phyloP scores from a whole-genome alignment of 1,139 yeast species.

The Suhomyces ambrosiae region DNA sequence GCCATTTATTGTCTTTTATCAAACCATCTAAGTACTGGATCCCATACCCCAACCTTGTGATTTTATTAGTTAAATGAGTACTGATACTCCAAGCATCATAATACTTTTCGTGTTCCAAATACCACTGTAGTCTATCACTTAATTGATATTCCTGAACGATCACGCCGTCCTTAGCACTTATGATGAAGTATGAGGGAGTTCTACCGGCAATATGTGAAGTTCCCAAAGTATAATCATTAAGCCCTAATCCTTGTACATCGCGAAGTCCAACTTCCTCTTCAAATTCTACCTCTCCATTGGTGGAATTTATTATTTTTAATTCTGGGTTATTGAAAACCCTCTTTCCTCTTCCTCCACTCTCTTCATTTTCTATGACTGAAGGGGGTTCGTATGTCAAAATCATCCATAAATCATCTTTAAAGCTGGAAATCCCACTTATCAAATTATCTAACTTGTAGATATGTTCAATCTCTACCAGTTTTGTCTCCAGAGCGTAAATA shows the following conservation, averaged over 20 bases:
- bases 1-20: conserved; percentile 52
- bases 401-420: conserved; percentile 65
- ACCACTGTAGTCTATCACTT: conserved; percentile 76
- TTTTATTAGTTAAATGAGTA: conserved; percentile 51
- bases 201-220: conserved; percentile 39
- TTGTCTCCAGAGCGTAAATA: conserved; percentile 44
- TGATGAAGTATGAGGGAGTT: conserved; percentile 57
- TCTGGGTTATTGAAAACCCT: conserved; percentile 59
- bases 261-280: conserved; percentile 79
- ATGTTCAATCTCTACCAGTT: conserved; percentile 58
- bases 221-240: conserved; percentile 77
- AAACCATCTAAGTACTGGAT: conserved; percentile 61
- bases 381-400: conserved; percentile 60
- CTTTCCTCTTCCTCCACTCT: conserved; percentile 17
- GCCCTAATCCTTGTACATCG: conserved; percentile 61
- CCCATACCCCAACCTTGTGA: conserved; percentile 62
- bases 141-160: conserved; percentile 69
- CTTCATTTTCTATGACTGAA: conserved; percentile 20
- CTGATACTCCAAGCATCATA: conserved; percentile 80
- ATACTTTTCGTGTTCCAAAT: conserved; percentile 51
- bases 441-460: conserved; percentile 58
- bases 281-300: conserved; percentile 72
- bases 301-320: conserved; percentile 63
- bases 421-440: conserved; percentile 77
- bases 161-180: conserved; percentile 83